These are phyloP conservation scores for Drosera spatulata DNA, from an alignment of 179 eudicot genomes.

Conservation along the genomic window DNA sequence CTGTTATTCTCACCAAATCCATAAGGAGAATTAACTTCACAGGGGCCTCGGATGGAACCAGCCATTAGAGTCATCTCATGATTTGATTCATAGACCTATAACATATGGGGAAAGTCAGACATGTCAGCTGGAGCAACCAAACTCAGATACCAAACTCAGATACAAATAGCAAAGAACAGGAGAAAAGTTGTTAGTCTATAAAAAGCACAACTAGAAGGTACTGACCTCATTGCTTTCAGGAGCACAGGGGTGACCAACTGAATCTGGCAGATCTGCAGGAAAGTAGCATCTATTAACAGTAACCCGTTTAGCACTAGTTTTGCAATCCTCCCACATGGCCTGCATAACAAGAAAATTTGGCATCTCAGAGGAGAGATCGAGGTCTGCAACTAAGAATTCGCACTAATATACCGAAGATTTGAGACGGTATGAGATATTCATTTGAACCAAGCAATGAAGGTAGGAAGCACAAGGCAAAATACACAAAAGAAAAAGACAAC, in stretches of 20 bases:
- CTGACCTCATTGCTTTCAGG: slow-evolving; percentile 83
- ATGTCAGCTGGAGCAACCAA: neutral
- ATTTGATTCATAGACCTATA: slow-evolving; percentile 82
- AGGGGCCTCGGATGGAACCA: slow-evolving; percentile 60
- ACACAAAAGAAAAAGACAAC: neutral
- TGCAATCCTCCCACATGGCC: slow-evolving; percentile 96
- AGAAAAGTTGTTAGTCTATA: too few species aligned
- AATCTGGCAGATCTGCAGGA: slow-evolving; percentile 77
- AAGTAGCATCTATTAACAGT: slow-evolving; percentile 60
- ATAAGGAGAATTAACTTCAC: slow-evolving; percentile 65
- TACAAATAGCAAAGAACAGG: neutral
- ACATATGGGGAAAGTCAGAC: neutral
- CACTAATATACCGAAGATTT: neutral
- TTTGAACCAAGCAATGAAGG: neutral
- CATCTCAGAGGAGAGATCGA: neutral
- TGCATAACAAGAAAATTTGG: slow-evolving; percentile 16
- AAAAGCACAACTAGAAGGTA: neutral
- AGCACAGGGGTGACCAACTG: slow-evolving; percentile 89
- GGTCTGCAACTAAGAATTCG: neutral
- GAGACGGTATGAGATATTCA: neutral
- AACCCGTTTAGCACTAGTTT: slow-evolving; percentile 61
- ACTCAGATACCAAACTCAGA: too few species aligned
- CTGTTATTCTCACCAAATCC: slow-evolving; percentile 46
- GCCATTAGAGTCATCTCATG: slow-evolving; percentile 44
- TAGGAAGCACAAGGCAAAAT: neutral